These are phyloP conservation scores for Halocafeteria seosinensis DNA, from an alignment of 108 stramenopile species.

Conservation along the genomic window DNA sequence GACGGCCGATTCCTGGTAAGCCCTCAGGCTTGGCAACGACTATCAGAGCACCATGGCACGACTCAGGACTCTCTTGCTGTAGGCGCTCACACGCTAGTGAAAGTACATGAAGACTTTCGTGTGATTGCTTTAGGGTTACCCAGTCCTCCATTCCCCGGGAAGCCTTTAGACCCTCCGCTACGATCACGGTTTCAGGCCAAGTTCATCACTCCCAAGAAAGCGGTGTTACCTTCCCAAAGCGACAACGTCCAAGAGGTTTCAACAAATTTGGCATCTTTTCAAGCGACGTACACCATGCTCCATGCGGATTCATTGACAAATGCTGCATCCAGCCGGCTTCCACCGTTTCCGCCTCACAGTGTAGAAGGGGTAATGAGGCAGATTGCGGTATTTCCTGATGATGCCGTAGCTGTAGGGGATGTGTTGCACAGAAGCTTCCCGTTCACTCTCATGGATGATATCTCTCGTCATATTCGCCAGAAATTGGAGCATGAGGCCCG, in stretches of 20 bases:
- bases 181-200: slow-evolving; percentile 13
- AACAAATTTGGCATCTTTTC: not conserved
- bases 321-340: not conserved
- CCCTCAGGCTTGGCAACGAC: not conserved
- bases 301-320: not conserved
- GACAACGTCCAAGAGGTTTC: not conserved
- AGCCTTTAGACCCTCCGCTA: slow-evolving; percentile 18
- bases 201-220: not conserved
- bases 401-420: not conserved
- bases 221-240: not conserved
- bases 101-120: slow-evolving; percentile 31
- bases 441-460: no score
- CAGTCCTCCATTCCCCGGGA: slow-evolving; percentile 33
- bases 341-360: not conserved
- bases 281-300: not conserved
- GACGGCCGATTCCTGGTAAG: slow-evolving; percentile 5
- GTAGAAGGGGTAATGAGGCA: not conserved
- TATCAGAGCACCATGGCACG: no score
- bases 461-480: no score
- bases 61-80: no score
- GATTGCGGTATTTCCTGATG: not conserved
- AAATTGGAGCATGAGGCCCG: no score
- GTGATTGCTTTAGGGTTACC: slow-evolving; percentile 48
- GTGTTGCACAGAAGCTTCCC: not conserved
- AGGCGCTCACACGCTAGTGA: not conserved